Conservation (phyloP, 768 basidiomycete genomes). For the Trametes maxima region DNA sequence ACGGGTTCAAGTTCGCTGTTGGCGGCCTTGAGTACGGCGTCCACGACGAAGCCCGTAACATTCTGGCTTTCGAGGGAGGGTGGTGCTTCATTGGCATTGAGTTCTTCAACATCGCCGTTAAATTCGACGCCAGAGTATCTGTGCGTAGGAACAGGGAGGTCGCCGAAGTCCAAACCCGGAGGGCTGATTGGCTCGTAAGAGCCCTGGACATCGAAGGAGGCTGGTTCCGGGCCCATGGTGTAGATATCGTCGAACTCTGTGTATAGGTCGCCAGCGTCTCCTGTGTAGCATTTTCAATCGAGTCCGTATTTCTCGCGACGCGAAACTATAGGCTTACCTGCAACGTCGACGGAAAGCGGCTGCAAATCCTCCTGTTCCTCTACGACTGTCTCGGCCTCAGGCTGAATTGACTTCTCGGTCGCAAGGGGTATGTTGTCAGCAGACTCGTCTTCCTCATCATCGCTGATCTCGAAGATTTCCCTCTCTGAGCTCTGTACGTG, state of each 20-base stretch:
- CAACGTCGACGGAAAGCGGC: not conserved
- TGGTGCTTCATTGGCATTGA: not conserved
- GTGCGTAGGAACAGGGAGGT: conserved; percentile 11
- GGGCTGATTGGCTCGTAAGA: conserved; percentile 20
- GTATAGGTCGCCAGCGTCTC: not conserved
- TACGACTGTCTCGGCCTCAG: not conserved
- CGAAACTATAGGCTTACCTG: not conserved
- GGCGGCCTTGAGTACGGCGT: not conserved
- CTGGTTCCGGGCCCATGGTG: not conserved
- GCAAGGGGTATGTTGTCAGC: not conserved
- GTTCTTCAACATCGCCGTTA: not conserved
- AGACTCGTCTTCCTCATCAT: conserved; percentile 27
- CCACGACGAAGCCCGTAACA: not conserved
- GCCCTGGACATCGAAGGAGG: conserved; percentile 5
- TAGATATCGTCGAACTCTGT: conserved; percentile 13
- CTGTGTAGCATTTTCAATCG: not conserved
- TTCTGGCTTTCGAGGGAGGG: not conserved
- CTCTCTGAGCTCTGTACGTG: conserved; percentile 16
- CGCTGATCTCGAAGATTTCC: conserved; percentile 31
- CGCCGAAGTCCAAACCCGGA: conserved; percentile 22
- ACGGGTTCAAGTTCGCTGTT: not conserved
- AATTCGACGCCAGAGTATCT: not conserved
- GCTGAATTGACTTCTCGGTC: not conserved
- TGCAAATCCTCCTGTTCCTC: not conserved
- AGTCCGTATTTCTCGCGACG: not conserved